Evolutionary conservation across 768 basidiomycete genomes (phyloP).

Genomic region (Leccinum pellstonianum): DNA sequence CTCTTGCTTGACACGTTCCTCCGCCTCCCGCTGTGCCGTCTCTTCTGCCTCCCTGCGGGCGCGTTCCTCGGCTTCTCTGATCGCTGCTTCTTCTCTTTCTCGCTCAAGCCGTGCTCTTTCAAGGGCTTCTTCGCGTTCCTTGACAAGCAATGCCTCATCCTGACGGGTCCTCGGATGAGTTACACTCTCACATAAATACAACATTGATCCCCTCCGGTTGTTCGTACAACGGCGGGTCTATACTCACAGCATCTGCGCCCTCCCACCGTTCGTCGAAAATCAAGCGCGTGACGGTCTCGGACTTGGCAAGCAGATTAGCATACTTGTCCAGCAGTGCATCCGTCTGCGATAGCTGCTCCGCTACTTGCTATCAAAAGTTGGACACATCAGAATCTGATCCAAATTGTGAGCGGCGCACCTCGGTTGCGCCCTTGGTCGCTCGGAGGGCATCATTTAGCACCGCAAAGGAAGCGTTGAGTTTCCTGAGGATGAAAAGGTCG

Average conservation of each 20-base stretch:
- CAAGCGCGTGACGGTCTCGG: conserved; percentile 64
- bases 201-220: background rate
- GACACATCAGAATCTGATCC: background rate
- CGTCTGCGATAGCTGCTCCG: conserved; percentile 65
- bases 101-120: conserved; percentile 36
- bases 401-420: conserved; percentile 44
- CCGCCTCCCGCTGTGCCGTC: conserved; percentile 42
- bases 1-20: conserved; percentile 50
- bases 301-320: conserved; percentile 62
- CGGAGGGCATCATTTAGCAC: conserved; percentile 65
- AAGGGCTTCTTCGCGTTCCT: conserved; percentile 37
- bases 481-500: conserved; percentile 70
- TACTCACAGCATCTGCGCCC: conserved; percentile 67
- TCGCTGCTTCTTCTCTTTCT: conserved; percentile 35
- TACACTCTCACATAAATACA: background rate
- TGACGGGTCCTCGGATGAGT: conserved; percentile 24
- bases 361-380: conserved; percentile 51
- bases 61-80: conserved; percentile 41
- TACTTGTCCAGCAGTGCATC: conserved; percentile 76
- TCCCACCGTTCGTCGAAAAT: conserved; percentile 78
- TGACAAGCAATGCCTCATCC: conserved; percentile 60
- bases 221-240: background rate
- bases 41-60: conserved; percentile 32
- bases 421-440: conserved; percentile 64
- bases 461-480: conserved; percentile 69